phyloP scores from a whole-genome alignment of 495 filamentous ascomycete genomes.

The Delitschia confertaspora region DNA sequence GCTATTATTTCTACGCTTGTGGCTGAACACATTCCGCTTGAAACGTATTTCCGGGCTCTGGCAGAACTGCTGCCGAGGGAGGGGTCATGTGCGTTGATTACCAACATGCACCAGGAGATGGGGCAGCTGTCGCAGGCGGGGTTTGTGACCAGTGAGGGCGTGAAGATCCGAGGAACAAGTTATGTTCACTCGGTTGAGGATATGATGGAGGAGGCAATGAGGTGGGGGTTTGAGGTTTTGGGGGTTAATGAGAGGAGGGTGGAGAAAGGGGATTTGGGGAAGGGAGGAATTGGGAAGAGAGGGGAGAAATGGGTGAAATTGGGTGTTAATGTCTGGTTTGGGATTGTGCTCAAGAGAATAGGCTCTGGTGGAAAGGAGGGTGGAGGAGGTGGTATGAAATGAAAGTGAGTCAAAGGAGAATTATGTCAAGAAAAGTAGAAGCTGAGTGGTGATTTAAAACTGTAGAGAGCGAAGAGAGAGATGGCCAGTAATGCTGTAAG shows the following conservation, averaged over 20 bases:
- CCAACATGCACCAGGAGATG: slow-evolving; percentile 70
- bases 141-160: slow-evolving; percentile 47
- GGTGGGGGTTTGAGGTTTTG: slow-evolving; percentile 45
- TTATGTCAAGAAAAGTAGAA: too few species aligned
- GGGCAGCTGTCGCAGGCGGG: slow-evolving; percentile 55
- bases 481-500: too few species aligned
- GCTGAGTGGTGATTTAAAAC: too few species aligned
- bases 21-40: slow-evolving; percentile 56
- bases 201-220: slow-evolving; percentile 46
- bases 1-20: slow-evolving; percentile 59
- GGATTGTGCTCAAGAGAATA: slow-evolving; percentile 45
- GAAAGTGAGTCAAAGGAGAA: too few species aligned
- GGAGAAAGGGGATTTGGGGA: slow-evolving; percentile 41
- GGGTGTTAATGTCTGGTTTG: slow-evolving; percentile 61
- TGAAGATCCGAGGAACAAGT: slow-evolving; percentile 55
- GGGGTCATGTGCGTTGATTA: slow-evolving; percentile 51
- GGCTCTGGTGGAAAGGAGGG: slow-evolving; percentile 6
- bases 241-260: slow-evolving; percentile 44
- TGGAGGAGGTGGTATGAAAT: not conserved
- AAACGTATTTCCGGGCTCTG: slow-evolving; percentile 47
- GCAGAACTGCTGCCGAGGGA: slow-evolving; percentile 40
- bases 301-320: slow-evolving; percentile 63
- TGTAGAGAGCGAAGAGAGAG: too few species aligned
- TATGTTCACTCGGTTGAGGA: slow-evolving; percentile 50
- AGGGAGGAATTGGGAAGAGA: slow-evolving; percentile 43